Percentiles rank a stretch among this genome's conserved stretches.
Conservation (phyloP, 1,284 basidiomycete genomes). For the Xerocomus cyaneibrunnescens region DNA sequence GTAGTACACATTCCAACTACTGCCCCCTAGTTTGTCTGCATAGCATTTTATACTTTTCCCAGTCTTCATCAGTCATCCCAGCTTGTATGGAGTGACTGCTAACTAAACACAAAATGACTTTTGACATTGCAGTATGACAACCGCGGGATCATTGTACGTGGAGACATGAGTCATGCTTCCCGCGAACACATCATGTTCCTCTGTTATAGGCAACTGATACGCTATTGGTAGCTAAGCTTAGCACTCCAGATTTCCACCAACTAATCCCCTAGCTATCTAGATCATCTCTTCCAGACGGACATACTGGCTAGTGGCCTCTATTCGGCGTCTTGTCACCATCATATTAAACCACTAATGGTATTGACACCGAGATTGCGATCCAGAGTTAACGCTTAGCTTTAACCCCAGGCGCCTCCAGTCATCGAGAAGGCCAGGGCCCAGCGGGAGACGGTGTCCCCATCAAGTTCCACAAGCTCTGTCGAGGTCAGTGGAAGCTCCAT, state of each 20-base stretch:
- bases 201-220: background rate
- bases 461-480: background rate
- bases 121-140: no score
- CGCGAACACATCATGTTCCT: background rate
- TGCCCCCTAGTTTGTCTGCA: background rate
- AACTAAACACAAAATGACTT: no score
- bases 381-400: background rate
- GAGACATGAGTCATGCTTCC: background rate
- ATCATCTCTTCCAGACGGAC: background rate
- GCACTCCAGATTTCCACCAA: background rate
- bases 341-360: background rate
- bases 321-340: background rate
- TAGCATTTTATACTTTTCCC: no score
- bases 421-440: background rate
- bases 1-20: background rate
- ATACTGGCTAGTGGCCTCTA: background rate
- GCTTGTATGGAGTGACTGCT: no score
- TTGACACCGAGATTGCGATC: slow-evolving; percentile 1
- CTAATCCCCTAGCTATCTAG: no score
- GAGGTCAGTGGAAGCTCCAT: background rate
- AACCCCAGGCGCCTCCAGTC: background rate
- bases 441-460: background rate
- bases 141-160: background rate
- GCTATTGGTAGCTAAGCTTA: background rate
- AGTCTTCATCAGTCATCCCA: no score